phyloP scores from a whole-genome alignment of 305 asterid genomes.

The Solanum hybrid region DNA sequence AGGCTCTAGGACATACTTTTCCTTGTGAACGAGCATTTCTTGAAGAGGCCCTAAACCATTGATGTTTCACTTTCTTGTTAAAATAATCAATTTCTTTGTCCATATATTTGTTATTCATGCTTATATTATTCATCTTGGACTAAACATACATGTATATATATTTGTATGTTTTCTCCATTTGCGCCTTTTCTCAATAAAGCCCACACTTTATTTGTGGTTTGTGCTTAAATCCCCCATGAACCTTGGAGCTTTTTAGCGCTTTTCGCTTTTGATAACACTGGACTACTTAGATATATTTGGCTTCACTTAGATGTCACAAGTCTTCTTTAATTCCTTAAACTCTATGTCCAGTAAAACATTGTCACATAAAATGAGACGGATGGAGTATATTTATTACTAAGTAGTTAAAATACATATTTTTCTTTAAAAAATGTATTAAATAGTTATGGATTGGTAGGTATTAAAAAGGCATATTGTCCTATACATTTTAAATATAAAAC shows the following conservation, averaged over 20 bases:
- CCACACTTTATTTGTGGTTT: background rate
- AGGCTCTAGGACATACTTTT: background rate
- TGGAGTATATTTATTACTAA: background rate
- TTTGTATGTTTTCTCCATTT: background rate
- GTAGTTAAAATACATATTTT: background rate
- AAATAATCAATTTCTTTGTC: background rate
- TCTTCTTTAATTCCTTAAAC: background rate
- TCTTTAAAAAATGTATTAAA: background rate
- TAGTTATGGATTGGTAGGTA: background rate
- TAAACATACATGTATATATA: too few species aligned
- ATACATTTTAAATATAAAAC: background rate
- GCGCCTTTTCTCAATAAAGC: background rate
- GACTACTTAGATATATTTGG: background rate
- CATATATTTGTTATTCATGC: background rate
- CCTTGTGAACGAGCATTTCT: background rate
- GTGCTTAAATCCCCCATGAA: background rate
- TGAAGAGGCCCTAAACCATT: background rate
- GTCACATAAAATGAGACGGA: background rate
- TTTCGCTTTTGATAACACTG: background rate
- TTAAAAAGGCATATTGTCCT: background rate
- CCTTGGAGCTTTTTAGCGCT: background rate
- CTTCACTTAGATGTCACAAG: background rate
- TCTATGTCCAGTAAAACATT: background rate
- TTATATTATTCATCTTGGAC: too few species aligned
- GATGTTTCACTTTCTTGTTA: background rate